A percentile compares a stretch with the other conserved stretches of the same genome.
Evolutionary conservation across 2,329 filamentous ascomycete species (phyloP).

Genomic region (Paramyrothecium roridum): DNA sequence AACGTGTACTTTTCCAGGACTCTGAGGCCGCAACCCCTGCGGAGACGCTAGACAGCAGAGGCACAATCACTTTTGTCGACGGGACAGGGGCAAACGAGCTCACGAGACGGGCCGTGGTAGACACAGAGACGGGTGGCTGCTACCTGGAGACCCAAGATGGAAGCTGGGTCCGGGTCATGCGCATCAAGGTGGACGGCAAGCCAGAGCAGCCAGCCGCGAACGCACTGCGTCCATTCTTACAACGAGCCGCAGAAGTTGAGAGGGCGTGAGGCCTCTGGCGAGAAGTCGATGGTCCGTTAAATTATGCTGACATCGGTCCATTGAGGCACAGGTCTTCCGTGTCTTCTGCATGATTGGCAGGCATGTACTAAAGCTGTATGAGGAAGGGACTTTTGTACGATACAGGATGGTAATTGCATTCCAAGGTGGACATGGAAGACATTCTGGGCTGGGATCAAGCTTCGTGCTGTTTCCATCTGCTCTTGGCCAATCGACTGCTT

Average conservation of each 20-base stretch:
- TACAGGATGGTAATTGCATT: neutral
- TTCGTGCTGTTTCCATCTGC: too few species aligned
- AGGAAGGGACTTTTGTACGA: too few species aligned
- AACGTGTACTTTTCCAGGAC: conserved; percentile 37
- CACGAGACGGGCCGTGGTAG: conserved; percentile 1
- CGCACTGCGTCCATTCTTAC: conserved; percentile 15
- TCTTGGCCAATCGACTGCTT: too few species aligned
- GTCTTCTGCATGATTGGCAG: too few species aligned
- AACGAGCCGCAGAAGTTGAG: neutral
- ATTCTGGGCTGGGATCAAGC: too few species aligned
- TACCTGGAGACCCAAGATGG: conserved; percentile 15
- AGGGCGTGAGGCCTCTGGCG: neutral
- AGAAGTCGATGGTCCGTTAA: neutral
- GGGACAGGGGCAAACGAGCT: neutral
- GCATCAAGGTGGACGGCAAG: conserved; percentile 30
- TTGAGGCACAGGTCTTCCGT: neutral
- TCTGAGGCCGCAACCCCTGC: conserved; percentile 16
- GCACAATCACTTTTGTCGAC: conserved; percentile 13
- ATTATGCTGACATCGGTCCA: too few species aligned
- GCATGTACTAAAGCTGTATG: too few species aligned
- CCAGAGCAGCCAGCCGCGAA: conserved; percentile 17
- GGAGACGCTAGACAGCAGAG: conserved; percentile 2
- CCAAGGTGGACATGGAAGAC: neutral
- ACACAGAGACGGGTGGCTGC: conserved; percentile 8
- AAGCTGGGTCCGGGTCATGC: conserved; percentile 21